These are phyloP conservation scores for Clitopilus hobsonii DNA, from an alignment of 768 basidiomycete species.

Conservation along the genomic window DNA sequence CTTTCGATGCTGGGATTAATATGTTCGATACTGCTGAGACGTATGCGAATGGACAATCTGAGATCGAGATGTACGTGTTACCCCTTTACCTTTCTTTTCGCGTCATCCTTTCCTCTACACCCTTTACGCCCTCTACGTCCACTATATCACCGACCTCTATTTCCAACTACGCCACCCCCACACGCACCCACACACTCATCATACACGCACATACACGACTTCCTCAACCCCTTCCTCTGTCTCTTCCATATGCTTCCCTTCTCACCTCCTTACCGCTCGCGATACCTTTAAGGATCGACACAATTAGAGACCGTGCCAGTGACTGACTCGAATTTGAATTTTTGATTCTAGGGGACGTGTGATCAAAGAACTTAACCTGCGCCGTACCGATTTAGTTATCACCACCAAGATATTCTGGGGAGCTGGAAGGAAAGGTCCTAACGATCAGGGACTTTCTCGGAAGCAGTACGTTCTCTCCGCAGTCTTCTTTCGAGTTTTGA, in stretches of 20 bases:
- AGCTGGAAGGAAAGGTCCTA: conserved; percentile 44
- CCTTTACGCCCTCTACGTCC: no score
- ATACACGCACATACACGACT: no score
- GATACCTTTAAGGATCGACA: neutral
- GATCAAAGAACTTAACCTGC: conserved; percentile 65
- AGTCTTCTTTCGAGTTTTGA: neutral
- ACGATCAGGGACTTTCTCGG: conserved; percentile 50
- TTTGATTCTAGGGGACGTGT: conserved; percentile 54
- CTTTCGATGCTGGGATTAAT: conserved; percentile 74
- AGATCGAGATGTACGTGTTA: conserved; percentile 59
- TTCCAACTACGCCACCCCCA: no score
- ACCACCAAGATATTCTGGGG: conserved; percentile 87
- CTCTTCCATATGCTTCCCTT: neutral
- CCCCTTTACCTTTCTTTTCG: no score
- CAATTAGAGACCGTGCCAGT: no score
- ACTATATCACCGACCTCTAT: no score
- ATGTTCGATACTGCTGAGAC: conserved; percentile 71
- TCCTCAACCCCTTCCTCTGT: no score
- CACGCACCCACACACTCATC: no score
- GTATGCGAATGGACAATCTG: conserved; percentile 63
- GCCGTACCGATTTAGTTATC: conserved; percentile 65
- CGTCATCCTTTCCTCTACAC: no score
- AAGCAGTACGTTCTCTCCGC: conserved; percentile 52
- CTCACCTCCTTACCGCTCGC: neutral
- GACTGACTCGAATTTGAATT: no score